phyloP scores from a whole-genome alignment of 495 filamentous ascomycete genomes.

The Daldinia decipiens region DNA sequence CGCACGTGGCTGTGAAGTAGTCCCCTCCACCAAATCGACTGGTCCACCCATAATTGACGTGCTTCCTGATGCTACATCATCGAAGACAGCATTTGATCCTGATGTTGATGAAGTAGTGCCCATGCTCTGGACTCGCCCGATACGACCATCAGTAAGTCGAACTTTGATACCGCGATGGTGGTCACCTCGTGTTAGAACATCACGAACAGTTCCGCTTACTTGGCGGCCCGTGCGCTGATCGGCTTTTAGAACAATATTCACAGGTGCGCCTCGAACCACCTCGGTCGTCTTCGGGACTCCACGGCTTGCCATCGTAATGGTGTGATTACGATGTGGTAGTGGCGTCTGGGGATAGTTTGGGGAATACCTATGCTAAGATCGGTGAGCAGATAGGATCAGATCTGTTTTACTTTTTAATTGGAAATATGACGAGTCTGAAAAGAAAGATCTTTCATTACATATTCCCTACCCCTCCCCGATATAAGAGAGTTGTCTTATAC shows the following conservation, averaged over 20 bases:
- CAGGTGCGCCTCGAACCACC: constrained; percentile 65
- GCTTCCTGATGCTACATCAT: constrained; percentile 2
- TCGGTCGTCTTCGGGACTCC: constrained; percentile 60
- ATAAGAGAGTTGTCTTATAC: neutral
- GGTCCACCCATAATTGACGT: constrained; percentile 26
- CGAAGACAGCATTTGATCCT: constrained; percentile 33
- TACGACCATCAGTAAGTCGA: constrained; percentile 69
- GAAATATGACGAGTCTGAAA: constrained; percentile 38
- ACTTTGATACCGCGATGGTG: constrained; percentile 84
- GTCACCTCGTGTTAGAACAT: constrained; percentile 73
- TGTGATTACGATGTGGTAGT: constrained; percentile 18
- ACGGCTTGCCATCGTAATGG: constrained; percentile 33
- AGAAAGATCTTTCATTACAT: neutral
- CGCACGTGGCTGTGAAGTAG: constrained; percentile 25
- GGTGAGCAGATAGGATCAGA: constrained; percentile 39
- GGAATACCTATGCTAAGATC: constrained; percentile 25
- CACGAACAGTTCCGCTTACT: constrained; percentile 67
- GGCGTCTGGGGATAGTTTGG: constrained; percentile 21
- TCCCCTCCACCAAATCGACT: constrained; percentile 4
- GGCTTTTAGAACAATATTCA: constrained; percentile 75
- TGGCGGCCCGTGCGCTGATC: constrained; percentile 77
- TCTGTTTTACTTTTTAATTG: constrained; percentile 20
- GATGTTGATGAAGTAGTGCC: constrained; percentile 52
- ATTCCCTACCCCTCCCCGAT: constrained; percentile 12
- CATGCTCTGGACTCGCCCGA: constrained; percentile 72